phyloP scores from a whole-genome alignment of 2,329 filamentous ascomycete genomes.

The Diaporthe amygdali region DNA sequence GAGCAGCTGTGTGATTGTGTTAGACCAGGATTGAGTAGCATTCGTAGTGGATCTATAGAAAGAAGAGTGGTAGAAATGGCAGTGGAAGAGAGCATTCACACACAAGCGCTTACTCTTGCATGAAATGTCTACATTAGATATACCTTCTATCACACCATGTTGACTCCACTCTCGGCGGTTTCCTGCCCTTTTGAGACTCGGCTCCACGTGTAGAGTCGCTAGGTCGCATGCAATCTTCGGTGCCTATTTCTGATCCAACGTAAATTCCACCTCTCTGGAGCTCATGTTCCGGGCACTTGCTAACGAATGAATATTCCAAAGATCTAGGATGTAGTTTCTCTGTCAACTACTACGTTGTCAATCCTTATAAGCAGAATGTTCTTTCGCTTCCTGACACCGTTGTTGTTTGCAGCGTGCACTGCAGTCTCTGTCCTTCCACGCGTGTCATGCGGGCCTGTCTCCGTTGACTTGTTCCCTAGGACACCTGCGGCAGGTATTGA shows the following conservation, averaged over 20 bases:
- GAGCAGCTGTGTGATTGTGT: not conserved
- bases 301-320: not conserved
- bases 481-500: not conserved
- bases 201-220: not conserved
- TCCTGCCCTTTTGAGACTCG: not conserved
- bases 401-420: not conserved
- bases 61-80: not conserved
- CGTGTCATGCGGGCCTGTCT: not conserved
- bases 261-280: too few species aligned
- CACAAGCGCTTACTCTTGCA: slow-evolving; percentile 1
- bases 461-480: not conserved
- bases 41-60: not conserved
- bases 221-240: not conserved
- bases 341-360: not conserved
- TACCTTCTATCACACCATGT: not conserved
- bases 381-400: not conserved
- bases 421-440: not conserved
- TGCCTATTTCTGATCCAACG: not conserved
- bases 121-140: not conserved
- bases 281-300: too few species aligned
- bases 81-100: not conserved
- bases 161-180: not conserved
- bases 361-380: not conserved
- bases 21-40: not conserved
- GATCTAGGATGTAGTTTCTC: not conserved